Evolutionary conservation across 164 flowering plant species (phyloP).

Genomic region (Umbellularia californica): DNA sequence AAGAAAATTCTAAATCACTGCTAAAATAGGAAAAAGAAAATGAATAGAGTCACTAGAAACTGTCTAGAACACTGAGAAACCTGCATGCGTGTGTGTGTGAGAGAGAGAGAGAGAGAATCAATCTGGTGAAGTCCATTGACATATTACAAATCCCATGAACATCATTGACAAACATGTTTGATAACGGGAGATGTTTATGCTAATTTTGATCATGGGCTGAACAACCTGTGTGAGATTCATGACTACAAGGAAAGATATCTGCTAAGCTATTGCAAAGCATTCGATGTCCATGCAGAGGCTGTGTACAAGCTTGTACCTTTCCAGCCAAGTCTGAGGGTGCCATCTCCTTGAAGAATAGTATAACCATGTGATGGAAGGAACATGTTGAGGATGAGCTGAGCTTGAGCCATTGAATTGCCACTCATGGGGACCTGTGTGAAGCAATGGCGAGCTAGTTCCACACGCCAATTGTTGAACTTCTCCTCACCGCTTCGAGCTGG

Average conservation of each 20-base stretch:
- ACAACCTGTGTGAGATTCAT: neutral
- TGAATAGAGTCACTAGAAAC: neutral
- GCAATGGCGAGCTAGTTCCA: conserved; percentile 32
- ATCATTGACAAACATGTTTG: neutral
- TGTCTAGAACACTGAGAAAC: neutral
- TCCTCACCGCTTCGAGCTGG: conserved; percentile 74
- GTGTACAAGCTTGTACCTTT: conserved; percentile 68
- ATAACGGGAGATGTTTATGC: neutral
- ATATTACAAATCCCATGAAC: neutral
- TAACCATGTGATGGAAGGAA: conserved; percentile 57
- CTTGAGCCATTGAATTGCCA: conserved; percentile 60
- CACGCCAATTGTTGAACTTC: conserved; percentile 51
- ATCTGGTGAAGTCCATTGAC: neutral
- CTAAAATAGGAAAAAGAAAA: no score
- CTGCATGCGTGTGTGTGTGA: no score
- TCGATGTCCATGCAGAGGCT: conserved; percentile 71
- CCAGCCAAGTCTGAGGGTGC: conserved; percentile 65
- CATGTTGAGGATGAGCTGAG: conserved; percentile 68
- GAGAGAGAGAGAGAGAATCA: neutral
- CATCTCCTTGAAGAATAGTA: conserved; percentile 59
- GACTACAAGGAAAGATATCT: neutral
- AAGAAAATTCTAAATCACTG: no score
- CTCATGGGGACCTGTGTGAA: conserved; percentile 61
- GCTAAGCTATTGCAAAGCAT: conserved; percentile 7
- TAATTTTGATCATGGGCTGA: neutral